Base-by-base conservation (phyloP, 331 rosid species). In the Erythrophleum ivorense region DNA sequence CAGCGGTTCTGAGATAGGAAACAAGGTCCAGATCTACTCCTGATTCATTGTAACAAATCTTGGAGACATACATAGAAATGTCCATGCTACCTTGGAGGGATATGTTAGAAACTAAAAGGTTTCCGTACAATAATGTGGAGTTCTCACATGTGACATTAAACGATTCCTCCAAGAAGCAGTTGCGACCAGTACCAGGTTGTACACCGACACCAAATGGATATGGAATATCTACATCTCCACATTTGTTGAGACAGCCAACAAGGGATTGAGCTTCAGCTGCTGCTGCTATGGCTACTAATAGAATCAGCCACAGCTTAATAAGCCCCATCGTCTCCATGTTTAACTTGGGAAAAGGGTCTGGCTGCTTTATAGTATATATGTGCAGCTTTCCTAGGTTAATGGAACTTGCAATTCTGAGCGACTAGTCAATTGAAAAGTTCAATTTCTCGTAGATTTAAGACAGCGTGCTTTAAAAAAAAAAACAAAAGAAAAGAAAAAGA, bases 171-270 rank as follows among this genome's bases (percentile, higher is more conserved):
- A 81, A 50, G 60, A 7, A 87, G 71, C 90, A 87, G 16, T 57
- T 80, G n/a, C n/a, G 5, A 3, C 59, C 40, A 13, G 12, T 12
- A 31, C 40, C 3, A 12, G 41, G 19, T 58, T 52, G 49, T 9
- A 40, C 71, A 2, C 78, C 84, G 7, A 62, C 31, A 3, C 89
- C 89, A 53, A 86, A 86, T 29, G 89, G 89, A 43, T 80, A 86
- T 3, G 87, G 89, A 52, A 86, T 73, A 9, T 67, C 3, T 6
- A 78, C 38, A 18, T 60, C 43, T 19, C 86, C 90, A 62, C 90
- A 87, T n/a, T 18, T 68, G 19, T 16, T 0, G 7, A 9, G 65
- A 69, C 87, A 87, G 40, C 82, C 84, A 5, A 73, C 75, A 3
- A 71, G 66, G 55, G 75, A 10, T 58, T 46, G 73, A 2, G 58